These are phyloP conservation scores for Fraxinus sp. DNA, from an alignment of 305 asterid genomes.

Conservation along the genomic window DNA sequence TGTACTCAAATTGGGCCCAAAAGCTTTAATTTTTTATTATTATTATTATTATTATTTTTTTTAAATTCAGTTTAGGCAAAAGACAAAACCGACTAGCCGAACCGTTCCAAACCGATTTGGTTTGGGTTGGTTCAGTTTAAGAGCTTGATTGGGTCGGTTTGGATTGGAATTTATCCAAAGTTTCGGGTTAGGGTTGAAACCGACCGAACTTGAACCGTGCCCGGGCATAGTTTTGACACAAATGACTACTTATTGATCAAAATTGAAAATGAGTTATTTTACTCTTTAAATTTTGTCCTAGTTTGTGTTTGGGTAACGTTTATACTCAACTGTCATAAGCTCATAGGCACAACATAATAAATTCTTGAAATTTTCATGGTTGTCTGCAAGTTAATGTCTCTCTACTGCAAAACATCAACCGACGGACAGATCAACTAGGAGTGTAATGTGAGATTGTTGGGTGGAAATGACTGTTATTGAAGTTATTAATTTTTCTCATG, in stretches of 20 bases:
- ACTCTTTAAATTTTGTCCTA: background rate
- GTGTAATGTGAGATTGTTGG: background rate
- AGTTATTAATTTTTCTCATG: constrained; percentile 26
- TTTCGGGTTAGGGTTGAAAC: no score
- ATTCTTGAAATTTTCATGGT: background rate
- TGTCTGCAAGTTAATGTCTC: background rate
- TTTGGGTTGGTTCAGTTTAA: no score
- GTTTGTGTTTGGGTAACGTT: background rate
- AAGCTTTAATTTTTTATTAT: no score
- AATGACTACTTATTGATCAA: background rate
- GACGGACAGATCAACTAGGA: background rate
- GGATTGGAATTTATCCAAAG: no score
- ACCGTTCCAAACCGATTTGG: no score
- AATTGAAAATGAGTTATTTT: background rate
- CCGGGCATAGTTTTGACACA: background rate
- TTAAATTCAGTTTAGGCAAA: no score
- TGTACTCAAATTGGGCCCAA: no score
- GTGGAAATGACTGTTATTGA: constrained; percentile 15
- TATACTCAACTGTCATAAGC: background rate
- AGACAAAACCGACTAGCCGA: no score
- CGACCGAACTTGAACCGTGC: no score
- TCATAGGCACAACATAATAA: background rate
- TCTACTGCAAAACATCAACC: background rate
- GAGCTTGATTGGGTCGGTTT: no score
- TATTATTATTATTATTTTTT: no score